Evolutionary conservation across 805 yeast genomes (phyloP).

Genomic region (Kockiozyma suomiensis): DNA sequence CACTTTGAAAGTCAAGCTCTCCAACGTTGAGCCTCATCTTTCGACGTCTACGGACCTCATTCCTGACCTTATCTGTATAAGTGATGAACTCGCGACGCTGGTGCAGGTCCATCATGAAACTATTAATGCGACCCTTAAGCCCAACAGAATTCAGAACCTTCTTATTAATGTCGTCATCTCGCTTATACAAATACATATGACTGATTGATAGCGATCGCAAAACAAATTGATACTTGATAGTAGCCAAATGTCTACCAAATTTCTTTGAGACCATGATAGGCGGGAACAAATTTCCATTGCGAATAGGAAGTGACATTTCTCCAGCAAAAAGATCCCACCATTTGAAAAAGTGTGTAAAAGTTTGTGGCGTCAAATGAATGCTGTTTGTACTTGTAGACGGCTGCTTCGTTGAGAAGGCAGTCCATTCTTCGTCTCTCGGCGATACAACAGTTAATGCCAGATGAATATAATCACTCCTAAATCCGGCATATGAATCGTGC

Average conservation of each 20-base stretch:
- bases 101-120: conserved; percentile 66
- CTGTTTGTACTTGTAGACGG: conserved; percentile 55
- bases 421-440: conserved; percentile 37
- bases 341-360: conserved; percentile 64
- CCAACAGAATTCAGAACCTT: conserved; percentile 59
- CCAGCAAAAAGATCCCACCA: conserved; percentile 93
- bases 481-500: conserved; percentile 82
- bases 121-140: conserved; percentile 60
- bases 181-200: conserved; percentile 64
- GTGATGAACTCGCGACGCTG: conserved; percentile 49
- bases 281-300: conserved; percentile 70
- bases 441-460: conserved; percentile 62
- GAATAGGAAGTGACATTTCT: conserved; percentile 73
- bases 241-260: conserved; percentile 71
- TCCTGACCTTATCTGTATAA: conserved; percentile 21
- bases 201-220: conserved; percentile 73
- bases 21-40: conserved; percentile 66
- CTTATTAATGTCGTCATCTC: conserved; percentile 48
- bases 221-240: conserved; percentile 77
- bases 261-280: conserved; percentile 54
- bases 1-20: conserved; percentile 66
- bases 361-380: conserved; percentile 72
- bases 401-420: conserved; percentile 16
- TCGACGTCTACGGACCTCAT: conserved; percentile 39
- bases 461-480: conserved; percentile 81